Percentiles rank a stretch among this genome's conserved stretches.
Evolutionary conservation across 768 basidiomycete species (phyloP).

Genomic region (Scleroderma bovista): DNA sequence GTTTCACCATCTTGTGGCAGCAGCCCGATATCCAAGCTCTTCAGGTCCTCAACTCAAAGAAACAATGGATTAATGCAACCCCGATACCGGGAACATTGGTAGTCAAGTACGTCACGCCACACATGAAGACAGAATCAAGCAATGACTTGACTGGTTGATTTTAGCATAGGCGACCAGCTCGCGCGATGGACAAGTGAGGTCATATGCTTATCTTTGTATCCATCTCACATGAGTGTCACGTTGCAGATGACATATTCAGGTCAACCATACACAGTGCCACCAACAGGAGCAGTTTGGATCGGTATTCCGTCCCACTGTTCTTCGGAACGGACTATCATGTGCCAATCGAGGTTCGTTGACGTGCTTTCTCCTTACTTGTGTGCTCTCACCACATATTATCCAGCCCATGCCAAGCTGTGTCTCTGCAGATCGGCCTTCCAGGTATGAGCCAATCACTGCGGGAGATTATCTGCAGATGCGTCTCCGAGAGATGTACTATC

Average conservation of each 20-base stretch:
- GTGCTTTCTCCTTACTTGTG: not conserved
- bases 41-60: slow-evolving; percentile 74
- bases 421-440: slow-evolving; percentile 48
- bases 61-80: slow-evolving; percentile 78
- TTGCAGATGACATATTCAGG: slow-evolving; percentile 79
- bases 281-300: slow-evolving; percentile 60
- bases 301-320: slow-evolving; percentile 88
- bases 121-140: slow-evolving; percentile 1
- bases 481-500: slow-evolving; percentile 49
- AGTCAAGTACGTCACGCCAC: slow-evolving; percentile 56
- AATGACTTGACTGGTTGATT: slow-evolving; percentile 22
- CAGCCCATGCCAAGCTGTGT: slow-evolving; percentile 45
- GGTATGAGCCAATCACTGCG: slow-evolving; percentile 68
- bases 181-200: slow-evolving; percentile 81
- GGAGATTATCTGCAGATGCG: slow-evolving; percentile 80
- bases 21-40: slow-evolving; percentile 67
- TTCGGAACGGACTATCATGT: slow-evolving; percentile 89
- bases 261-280: slow-evolving; percentile 86
- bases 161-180: slow-evolving; percentile 82
- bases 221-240: too few species aligned
- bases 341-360: slow-evolving; percentile 56
- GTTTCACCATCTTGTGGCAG: slow-evolving; percentile 87
- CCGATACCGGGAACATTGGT: slow-evolving; percentile 78
- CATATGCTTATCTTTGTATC: too few species aligned
- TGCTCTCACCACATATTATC: too few species aligned